Conservation (phyloP, 371 early-diverging fungal genomes). For the Mucor mucedo region DNA sequence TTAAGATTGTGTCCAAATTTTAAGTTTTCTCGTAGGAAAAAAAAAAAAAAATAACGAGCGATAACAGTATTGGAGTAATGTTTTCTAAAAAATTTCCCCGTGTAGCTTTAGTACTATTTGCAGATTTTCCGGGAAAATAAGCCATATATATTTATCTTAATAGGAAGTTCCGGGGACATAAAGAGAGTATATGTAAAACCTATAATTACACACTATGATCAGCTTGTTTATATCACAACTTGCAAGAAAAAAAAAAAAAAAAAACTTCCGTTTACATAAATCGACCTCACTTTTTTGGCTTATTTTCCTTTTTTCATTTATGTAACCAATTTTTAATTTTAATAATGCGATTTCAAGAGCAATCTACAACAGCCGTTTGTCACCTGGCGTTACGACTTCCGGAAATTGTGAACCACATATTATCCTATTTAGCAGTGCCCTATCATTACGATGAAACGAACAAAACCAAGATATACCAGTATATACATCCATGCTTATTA, state of each 20-base stretch:
- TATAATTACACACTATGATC: too few relatives aligned
- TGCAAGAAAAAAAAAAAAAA: background rate
- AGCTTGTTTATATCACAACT: background rate
- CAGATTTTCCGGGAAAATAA: too few relatives aligned
- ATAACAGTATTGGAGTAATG: too few relatives aligned
- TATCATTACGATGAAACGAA: constrained; percentile 9
- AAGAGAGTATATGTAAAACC: too few relatives aligned
- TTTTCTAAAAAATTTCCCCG: too few relatives aligned
- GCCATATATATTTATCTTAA: too few relatives aligned
- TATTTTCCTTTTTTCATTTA: background rate
- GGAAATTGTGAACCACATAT: constrained; percentile 29
- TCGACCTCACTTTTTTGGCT: background rate
- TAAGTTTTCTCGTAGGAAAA: too few relatives aligned
- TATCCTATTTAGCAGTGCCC: constrained; percentile 14
- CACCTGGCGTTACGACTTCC: constrained; percentile 29
- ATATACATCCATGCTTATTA: constrained; percentile 29
- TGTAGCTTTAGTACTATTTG: too few relatives aligned
- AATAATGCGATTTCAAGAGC: constrained; percentile 1
- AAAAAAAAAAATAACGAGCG: too few relatives aligned
- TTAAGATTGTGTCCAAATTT: too few relatives aligned
- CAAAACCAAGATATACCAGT: constrained; percentile 16
- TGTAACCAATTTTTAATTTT: background rate
- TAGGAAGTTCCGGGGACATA: too few relatives aligned
- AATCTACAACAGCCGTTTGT: background rate
- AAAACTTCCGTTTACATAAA: constrained; percentile 4